Base-by-base conservation (phyloP, 805 yeast species). In the Kluyveromyces wickerhamii region DNA sequence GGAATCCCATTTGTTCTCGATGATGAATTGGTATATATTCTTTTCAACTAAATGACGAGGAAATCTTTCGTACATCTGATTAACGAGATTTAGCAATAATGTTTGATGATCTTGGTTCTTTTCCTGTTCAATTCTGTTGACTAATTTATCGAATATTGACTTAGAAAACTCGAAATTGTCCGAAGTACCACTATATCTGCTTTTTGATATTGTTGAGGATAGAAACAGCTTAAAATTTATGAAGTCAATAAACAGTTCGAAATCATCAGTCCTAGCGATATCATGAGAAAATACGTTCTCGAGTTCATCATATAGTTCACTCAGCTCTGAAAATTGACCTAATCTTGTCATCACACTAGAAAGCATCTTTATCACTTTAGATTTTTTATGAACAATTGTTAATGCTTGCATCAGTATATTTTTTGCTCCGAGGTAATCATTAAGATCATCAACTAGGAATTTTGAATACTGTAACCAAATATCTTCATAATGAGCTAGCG, bases 391-490 rank as follows among this genome's bases (percentile, higher is more conserved):
- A 3, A 53, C 48, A 9, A 45, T 14, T 6, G 32, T 31, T 10
- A 54, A 27, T 3, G 54, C 57, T 27, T 32, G 35, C 4, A 47
- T 7, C 16, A 57, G 27, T 4, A 54, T 40, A 23, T 46, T 41
- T 35, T 52, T 51, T 0, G 59, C 55, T 7, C 45, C 39, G 2
- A 42, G 5, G 16, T 39, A 41, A 35, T 54, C 56, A 4, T 43
- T 43, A 18, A 40, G 35, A 22, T 31, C 21, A 5, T 43, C 46
- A 10, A 51, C 40, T 12, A 54, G 32, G 60, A 62, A 59, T n/a
- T 42, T 33, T 3, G 57, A 46, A 30, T 53, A 59, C 33, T 49
- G 44, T 3, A 56, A 17, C 62, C 62, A 59, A 5, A 59, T 36
- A 7, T 34, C 19, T 16, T 57, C 61, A 26, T 51, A 52, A 29